A percentile compares a stretch with the other conserved stretches of the same genome.
phyloP scores from a whole-genome alignment of 768 basidiomycete species.

The Rossbeevera mucosa region DNA sequence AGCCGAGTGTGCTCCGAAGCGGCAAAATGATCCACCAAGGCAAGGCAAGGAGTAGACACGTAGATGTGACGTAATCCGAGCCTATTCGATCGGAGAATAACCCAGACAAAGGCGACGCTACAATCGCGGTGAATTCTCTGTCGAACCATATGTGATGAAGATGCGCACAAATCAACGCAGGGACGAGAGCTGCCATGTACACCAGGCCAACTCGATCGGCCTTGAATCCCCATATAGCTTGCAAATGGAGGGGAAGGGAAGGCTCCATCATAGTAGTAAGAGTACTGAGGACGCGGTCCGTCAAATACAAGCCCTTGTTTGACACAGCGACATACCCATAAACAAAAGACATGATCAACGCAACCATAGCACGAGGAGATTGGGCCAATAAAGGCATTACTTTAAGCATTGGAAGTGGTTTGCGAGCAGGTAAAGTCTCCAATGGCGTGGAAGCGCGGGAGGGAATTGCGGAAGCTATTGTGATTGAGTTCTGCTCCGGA shows the following conservation, averaged over 20 bases:
- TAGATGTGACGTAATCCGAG: slow-evolving; percentile 48
- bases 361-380: slow-evolving; percentile 47
- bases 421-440: slow-evolving; percentile 13
- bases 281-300: slow-evolving; percentile 32
- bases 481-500: neutral
- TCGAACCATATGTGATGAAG: neutral
- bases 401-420: slow-evolving; percentile 35
- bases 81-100: slow-evolving; percentile 54
- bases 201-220: slow-evolving; percentile 59
- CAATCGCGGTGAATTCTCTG: neutral
- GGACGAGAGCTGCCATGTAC: slow-evolving; percentile 60
- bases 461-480: neutral
- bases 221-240: slow-evolving; percentile 43
- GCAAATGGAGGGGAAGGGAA: slow-evolving; percentile 52
- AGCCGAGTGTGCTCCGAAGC: slow-evolving; percentile 47
- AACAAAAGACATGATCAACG: slow-evolving; percentile 42
- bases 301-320: neutral
- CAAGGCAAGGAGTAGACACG: slow-evolving; percentile 46
- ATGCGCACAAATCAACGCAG: slow-evolving; percentile 57
- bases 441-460: neutral
- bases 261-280: slow-evolving; percentile 51
- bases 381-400: slow-evolving; percentile 41
- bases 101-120: slow-evolving; percentile 60
- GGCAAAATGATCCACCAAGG: slow-evolving; percentile 63
- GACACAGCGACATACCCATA: slow-evolving; percentile 45